These are phyloP conservation scores for Cornus suecica DNA, from an alignment of 148 eudicot species.

Conservation along the genomic window DNA sequence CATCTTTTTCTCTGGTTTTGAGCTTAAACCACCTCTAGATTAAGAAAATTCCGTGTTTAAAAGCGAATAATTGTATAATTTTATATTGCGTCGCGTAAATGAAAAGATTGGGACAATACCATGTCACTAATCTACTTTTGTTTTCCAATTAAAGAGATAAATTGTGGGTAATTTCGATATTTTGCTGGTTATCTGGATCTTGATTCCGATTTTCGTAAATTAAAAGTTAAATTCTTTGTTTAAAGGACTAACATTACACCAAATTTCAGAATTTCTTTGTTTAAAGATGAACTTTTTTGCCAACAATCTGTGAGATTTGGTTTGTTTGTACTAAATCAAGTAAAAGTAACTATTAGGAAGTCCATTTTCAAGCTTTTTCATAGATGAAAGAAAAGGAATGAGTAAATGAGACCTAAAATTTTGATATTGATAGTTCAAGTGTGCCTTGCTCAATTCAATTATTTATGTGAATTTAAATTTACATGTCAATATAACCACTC, in stretches of 20 bases:
- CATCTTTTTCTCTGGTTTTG: neutral
- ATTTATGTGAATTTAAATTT: neutral
- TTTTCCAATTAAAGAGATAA: neutral
- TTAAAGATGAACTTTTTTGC: neutral
- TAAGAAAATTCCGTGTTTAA: neutral
- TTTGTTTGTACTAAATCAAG: neutral
- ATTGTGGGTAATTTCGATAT: neutral
- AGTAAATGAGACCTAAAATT: neutral
- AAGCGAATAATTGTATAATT: neutral
- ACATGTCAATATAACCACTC: too few species aligned
- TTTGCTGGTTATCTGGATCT: neutral
- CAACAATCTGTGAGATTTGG: neutral
- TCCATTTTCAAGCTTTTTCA: neutral
- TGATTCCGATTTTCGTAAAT: neutral
- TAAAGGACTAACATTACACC: constrained; percentile 4
- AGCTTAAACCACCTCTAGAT: neutral
- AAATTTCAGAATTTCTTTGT: neutral
- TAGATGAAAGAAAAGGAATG: neutral
- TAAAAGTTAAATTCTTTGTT: neutral
- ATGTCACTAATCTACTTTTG: neutral
- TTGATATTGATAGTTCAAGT: neutral
- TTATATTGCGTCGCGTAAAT: neutral
- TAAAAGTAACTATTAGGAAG: neutral
- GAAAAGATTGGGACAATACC: neutral
- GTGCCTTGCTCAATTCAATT: neutral